Evolutionary conservation across 345 rosid genomes (phyloP).

Genomic region (Raphanus raphanistrum): DNA sequence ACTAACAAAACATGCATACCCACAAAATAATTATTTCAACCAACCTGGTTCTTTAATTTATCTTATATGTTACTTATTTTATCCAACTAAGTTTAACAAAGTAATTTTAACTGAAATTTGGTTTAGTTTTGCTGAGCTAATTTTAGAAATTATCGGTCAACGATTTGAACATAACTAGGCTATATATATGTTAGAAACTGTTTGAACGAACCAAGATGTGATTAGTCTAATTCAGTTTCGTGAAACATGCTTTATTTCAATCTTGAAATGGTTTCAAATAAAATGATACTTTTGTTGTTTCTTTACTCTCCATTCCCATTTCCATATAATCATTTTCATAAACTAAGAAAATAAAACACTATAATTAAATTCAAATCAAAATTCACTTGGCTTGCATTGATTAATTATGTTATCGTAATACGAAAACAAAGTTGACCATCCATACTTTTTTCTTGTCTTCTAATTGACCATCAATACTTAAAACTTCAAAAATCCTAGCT

Average conservation of each 20-base stretch:
- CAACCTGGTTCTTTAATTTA: not conserved
- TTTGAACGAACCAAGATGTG: not conserved
- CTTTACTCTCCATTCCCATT: not conserved
- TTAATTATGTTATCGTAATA: not conserved
- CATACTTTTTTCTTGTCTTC: not conserved
- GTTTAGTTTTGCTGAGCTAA: not conserved
- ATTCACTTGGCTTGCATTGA: not conserved
- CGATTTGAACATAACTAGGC: not conserved
- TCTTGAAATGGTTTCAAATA: not conserved
- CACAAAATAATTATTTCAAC: not conserved
- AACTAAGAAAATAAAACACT: not conserved
- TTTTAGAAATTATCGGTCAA: not conserved
- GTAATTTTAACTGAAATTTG: not conserved
- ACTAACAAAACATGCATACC: not conserved
- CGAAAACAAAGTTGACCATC: not conserved
- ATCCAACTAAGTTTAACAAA: not conserved
- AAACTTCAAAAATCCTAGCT: not conserved
- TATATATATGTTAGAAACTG: not conserved
- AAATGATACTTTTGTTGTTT: not conserved
- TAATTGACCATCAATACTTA: not conserved
- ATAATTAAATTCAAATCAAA: not conserved
- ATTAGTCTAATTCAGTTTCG: not conserved
- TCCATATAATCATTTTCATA: not conserved
- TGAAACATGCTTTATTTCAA: not conserved
- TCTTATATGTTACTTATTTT: not conserved